These are phyloP conservation scores for Umbelopsis sp. DNA, from an alignment of 192 early-diverging fungal species.

Conservation along the genomic window DNA sequence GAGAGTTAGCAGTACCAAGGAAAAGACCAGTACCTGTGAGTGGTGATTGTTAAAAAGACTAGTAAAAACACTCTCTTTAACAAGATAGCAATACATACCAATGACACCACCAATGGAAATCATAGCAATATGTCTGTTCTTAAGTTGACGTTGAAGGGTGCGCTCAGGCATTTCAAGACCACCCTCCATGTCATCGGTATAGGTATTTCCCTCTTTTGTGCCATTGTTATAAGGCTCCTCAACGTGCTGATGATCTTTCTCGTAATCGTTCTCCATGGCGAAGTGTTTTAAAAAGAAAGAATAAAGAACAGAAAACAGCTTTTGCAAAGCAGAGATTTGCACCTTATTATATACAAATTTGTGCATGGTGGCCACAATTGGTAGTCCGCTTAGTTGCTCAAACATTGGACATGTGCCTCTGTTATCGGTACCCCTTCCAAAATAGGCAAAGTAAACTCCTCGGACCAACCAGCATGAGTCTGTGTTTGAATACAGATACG, in stretches of 20 bases:
- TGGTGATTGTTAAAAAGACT: not conserved
- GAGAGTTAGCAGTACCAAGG: conserved; percentile 51
- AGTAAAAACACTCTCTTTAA: not conserved
- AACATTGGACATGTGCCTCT: conserved; percentile 23
- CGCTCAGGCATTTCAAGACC: not conserved
- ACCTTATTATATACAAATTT: conserved; percentile 2
- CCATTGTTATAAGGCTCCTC: no score
- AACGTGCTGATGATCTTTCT: not conserved
- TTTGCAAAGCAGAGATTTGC: not conserved
- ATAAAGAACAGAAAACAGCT: not conserved
- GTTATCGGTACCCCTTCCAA: conserved; percentile 15
- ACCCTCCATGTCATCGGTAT: not conserved
- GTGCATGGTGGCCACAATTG: not conserved
- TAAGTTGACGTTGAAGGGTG: conserved; percentile 48
- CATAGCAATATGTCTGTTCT: conserved; percentile 61
- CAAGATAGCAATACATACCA: conserved; percentile 24
- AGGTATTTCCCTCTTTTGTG: not conserved
- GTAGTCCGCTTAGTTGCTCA: conserved; percentile 5
- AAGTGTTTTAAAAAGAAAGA: not conserved
- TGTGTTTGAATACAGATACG: conserved; percentile 11
- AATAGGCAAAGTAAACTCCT: not conserved
- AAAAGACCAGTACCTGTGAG: conserved; percentile 52
- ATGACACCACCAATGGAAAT: conserved; percentile 62
- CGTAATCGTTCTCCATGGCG: conserved; percentile 14
- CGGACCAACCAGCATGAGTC: not conserved